Conservation (phyloP, 2,329 filamentous ascomycete species). For the Cordyceps cateniannulata region DNA sequence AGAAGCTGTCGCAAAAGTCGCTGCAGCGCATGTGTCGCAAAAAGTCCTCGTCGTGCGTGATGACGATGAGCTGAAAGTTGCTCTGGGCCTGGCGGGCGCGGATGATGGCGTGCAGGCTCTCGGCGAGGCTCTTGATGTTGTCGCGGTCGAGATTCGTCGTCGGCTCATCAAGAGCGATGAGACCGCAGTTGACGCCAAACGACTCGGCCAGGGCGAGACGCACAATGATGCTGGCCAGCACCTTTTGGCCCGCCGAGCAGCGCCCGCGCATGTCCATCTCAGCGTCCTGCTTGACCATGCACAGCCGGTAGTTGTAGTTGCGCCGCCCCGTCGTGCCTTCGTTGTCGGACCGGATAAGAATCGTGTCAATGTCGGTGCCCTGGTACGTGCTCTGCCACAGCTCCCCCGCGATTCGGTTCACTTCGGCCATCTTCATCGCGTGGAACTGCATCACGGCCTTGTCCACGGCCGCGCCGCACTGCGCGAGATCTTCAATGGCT, state of each 20-base stretch:
- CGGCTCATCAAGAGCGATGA: constrained; percentile 95
- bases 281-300: constrained; percentile 94
- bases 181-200: constrained; percentile 90
- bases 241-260: constrained; percentile 94
- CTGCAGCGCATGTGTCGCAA: constrained; percentile 86
- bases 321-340: constrained; percentile 68
- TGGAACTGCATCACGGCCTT: constrained; percentile 98
- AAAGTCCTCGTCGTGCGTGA: constrained; percentile 98
- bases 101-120: constrained; percentile 83
- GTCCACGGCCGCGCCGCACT: constrained; percentile 79
- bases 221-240: constrained; percentile 95
- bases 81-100: constrained; percentile 72
- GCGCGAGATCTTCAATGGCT: constrained; percentile 80
- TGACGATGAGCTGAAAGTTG: constrained; percentile 97
- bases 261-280: constrained; percentile 99
- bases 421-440: constrained; percentile 94
- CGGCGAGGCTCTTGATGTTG: constrained; percentile 86
- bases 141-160: constrained; percentile 94
- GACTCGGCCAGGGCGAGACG: constrained; percentile 92
- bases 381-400: constrained; percentile 97
- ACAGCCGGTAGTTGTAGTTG: constrained; percentile 93
- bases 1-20: constrained; percentile 91
- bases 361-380: constrained; percentile 94
- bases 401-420: constrained; percentile 90
- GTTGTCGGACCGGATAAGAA: constrained; percentile 87